Conservation (phyloP, 768 basidiomycete species). For the Neoboletus subvelutipes region DNA sequence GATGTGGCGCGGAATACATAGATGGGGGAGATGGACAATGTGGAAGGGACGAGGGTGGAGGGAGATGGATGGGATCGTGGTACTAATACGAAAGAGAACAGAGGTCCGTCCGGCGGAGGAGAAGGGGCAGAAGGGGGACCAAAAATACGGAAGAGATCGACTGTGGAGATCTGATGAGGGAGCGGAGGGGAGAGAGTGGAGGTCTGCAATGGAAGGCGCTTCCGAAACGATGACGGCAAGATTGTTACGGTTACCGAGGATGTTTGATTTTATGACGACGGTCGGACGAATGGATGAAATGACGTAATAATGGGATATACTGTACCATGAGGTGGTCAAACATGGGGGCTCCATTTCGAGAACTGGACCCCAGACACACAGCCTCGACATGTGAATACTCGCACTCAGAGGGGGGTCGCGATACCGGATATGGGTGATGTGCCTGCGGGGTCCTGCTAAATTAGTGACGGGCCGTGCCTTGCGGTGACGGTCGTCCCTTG, state of each 20-base stretch:
- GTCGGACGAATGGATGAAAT: not conserved
- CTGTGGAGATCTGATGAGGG: not conserved
- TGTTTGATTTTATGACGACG: not conserved
- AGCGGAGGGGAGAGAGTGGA: not conserved
- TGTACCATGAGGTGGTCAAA: slow-evolving; percentile 21
- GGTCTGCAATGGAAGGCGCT: slow-evolving; percentile 13
- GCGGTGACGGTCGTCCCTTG: slow-evolving; percentile 9
- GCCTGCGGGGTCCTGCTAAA: slow-evolving; percentile 15
- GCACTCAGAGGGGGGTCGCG: slow-evolving; percentile 12
- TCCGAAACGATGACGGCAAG: slow-evolving; percentile 10
- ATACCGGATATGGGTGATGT: not conserved
- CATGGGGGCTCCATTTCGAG: not conserved
- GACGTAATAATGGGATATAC: slow-evolving; percentile 4
- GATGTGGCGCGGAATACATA: not conserved
- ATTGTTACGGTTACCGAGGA: slow-evolving; percentile 13
- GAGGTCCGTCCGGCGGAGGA: slow-evolving; percentile 18
- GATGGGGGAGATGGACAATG: not conserved
- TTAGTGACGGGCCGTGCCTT: slow-evolving; percentile 10
- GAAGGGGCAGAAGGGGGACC: not conserved
- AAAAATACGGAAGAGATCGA: slow-evolving; percentile 1
- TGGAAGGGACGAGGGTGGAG: not conserved
- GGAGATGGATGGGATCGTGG: not conserved
- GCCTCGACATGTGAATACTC: slow-evolving; percentile 28
- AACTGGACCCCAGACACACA: slow-evolving; percentile 15
- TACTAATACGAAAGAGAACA: not conserved